Base-by-base conservation (phyloP, 75 land plant species). In the Pinus tabuliformis region DNA sequence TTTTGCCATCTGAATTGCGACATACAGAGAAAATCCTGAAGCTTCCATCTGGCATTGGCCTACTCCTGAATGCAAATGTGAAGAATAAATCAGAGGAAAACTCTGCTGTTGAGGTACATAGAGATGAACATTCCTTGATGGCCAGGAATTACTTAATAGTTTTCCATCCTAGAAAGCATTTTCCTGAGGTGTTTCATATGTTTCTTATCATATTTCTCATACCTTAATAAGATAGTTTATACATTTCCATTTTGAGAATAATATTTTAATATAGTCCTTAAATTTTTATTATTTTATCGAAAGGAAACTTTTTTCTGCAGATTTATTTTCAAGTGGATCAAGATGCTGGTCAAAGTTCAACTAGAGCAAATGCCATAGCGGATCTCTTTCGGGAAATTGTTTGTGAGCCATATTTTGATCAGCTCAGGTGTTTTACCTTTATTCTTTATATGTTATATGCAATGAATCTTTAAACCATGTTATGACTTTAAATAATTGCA, bases 251-350 rank as follows among this genome's bases (percentile, higher is more conserved):
- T 63, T 63, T 21, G 18, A 45, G 74, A 45, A 54, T 17, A 21
- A 24, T 15, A 45, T 15, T 42, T 42, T 42, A 42, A 22, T 45
- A 28, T 21, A 4, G 33, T 9, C 16, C n/a, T 72, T 72, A 15
- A 36, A 1, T 54, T 72, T 45, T 21, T n/a, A 54, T 72, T 54
- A 54, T 26, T 72, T 42, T 21, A 72, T 3, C 17, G 1, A 30
- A 0, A 28, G 17, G 37, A 9, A 28, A 14, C 3, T 61, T 78
- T 75, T 45, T 57, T 68, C 74, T 79, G 75, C 91, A 96, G 99
- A 82, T 97, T 78, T 97, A 97, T 79, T 97, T 89, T 75, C 99
- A 97, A 88, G 83, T 92, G 77, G 95, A 89, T 80, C 91, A 82
- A 64, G 99, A 97, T 73, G 3, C 66, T 20, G 91, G 90, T 28